These are phyloP conservation scores for Myriosclerotinia duriaeana DNA, from an alignment of 2,329 filamentous ascomycete species.

Conservation along the genomic window DNA sequence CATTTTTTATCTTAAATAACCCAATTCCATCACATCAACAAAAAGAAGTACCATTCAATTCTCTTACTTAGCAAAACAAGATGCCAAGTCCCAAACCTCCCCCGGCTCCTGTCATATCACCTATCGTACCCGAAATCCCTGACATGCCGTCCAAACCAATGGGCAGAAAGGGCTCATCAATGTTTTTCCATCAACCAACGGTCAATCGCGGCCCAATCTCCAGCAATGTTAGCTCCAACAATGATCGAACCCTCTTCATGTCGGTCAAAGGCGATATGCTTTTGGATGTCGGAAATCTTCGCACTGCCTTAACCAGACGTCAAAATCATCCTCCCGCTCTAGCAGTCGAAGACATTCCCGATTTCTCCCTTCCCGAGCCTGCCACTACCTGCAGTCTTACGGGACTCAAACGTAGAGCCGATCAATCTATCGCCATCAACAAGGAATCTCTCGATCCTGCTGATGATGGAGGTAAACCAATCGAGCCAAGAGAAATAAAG, in stretches of 20 bases:
- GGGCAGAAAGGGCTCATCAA: conserved; percentile 5
- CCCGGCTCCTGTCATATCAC: background rate
- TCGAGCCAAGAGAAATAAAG: background rate
- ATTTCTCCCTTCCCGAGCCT: background rate
- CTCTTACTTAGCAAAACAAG: background rate
- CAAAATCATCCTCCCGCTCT: background rate
- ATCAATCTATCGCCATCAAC: background rate
- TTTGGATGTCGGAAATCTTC: background rate
- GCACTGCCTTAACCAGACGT: too few species aligned
- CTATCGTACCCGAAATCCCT: background rate
- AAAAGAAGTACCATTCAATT: background rate
- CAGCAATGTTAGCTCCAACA: background rate
- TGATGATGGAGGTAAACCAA: too few species aligned
- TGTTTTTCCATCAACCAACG: background rate
- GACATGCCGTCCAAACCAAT: background rate
- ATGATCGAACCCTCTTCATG: background rate
- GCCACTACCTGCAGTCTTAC: background rate
- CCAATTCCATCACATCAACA: background rate
- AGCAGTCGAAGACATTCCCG: background rate
- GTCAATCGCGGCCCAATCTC: too few species aligned
- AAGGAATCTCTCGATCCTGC: background rate
- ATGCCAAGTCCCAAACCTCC: conserved; percentile 2
- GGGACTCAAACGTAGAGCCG: background rate
- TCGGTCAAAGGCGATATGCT: background rate
- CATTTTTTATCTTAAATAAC: background rate